Evolutionary conservation across 306 rosid species (phyloP), one percentile per base, ranked within the genome.

Genomic region (Acacia acuminata): DNA sequence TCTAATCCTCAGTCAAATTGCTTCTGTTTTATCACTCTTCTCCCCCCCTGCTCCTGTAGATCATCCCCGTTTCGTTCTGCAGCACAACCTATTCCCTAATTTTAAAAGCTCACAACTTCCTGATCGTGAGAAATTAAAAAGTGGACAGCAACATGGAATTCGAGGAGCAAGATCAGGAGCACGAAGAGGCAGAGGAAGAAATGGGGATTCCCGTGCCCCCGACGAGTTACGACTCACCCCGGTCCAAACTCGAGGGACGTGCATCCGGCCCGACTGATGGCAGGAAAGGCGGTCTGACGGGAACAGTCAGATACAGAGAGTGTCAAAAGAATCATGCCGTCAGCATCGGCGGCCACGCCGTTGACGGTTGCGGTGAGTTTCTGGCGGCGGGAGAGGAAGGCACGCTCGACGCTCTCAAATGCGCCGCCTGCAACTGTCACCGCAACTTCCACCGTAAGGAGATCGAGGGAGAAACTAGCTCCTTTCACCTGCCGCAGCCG

Each of bases 401-500:
- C 15, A 85, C 92, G 2, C 87, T 95, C 24, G 99, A 95, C 82
- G 96, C 92, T 5, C 93, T 95, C 5, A 90, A 88, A 79, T 95
- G 99, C 82, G 99, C 99, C 45, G 98, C 99, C 55, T 95, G 99
- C 71, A 88, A 84, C 90, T 95, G 99, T 76, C 99, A 95, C 91
- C 96, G 99, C 61, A 95, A 93, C 56, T 95, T 95, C 75, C 99
- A 95, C 88, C 96, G 99, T n/a, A 92, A 90, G 55, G 97, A 95
- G 87, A 86, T 87, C 38, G 88, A 85, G 76, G 90, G 89, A 3
- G 88, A 88, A 36, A 70, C 63, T 5, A 42, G 55, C 81, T 80
- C 86, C 1, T 78, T 65, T 61, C 78, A 79, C 15, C 82, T 63
- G 9, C 78, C 73, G 14, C 87, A 16, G 71, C 71, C 45, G 22